Conservation (phyloP, 2,329 filamentous ascomycete species). For the Colletotrichum magnum region DNA sequence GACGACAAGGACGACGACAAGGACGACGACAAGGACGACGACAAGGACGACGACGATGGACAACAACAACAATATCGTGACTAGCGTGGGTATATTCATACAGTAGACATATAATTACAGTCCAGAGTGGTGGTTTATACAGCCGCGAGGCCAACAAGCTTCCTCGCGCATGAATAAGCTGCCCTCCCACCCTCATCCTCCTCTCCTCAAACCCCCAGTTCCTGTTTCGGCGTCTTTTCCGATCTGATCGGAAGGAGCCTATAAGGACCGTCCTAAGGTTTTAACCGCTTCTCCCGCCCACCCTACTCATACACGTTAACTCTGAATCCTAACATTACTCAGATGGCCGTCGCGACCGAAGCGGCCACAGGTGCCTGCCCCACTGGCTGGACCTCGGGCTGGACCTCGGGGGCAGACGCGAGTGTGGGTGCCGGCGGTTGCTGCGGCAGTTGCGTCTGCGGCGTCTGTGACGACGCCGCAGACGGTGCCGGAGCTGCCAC, state of each 20-base stretch:
- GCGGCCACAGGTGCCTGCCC: constrained; percentile 15
- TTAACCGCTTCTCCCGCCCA: constrained; percentile 1
- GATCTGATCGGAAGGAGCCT: constrained; percentile 35
- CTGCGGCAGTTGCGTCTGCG: constrained; percentile 13
- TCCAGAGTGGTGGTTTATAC: constrained; percentile 10
- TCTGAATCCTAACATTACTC: constrained; percentile 19
- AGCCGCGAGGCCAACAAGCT: constrained; percentile 4
- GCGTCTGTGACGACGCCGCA: constrained; percentile 20
- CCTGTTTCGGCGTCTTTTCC: constrained; percentile 30
- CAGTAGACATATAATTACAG: constrained; percentile 18
- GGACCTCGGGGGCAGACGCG: not conserved
- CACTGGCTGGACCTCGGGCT: constrained; percentile 7
- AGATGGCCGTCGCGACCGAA: constrained; percentile 22
- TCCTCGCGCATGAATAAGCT: not conserved
- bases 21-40: too few relatives aligned
- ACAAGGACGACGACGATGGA: too few relatives aligned
- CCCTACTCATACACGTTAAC: constrained; percentile 19
- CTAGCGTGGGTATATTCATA: constrained; percentile 26
- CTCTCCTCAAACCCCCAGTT: constrained; percentile 1
- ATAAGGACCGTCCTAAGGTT: constrained; percentile 12
- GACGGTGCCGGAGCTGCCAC: constrained; percentile 19
- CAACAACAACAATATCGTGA: not conserved
- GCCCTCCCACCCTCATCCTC: not conserved
- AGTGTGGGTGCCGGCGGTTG: too few relatives aligned
- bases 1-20: too few relatives aligned